Evolutionary conservation across 768 basidiomycete species (phyloP).

Genomic region (Lactarius evosmus): DNA sequence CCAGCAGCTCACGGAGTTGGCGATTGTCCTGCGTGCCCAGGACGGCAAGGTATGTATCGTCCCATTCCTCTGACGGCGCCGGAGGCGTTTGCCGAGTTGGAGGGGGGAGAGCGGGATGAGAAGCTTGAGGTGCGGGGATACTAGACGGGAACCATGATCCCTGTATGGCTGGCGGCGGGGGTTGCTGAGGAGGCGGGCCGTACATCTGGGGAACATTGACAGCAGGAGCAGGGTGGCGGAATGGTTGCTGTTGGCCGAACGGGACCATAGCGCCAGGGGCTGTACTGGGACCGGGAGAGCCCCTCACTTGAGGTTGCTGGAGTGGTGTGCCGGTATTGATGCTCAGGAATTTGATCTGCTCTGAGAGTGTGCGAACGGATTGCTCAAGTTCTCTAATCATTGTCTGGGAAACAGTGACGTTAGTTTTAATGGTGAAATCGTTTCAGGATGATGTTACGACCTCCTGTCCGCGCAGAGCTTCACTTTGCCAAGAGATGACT

Average conservation of each 20-base stretch:
- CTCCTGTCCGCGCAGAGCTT: slow-evolving; percentile 75
- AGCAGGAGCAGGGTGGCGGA: slow-evolving; percentile 41
- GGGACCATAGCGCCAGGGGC: slow-evolving; percentile 9
- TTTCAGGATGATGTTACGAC: slow-evolving; percentile 39
- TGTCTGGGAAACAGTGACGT: slow-evolving; percentile 41
- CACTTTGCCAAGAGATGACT: slow-evolving; percentile 76
- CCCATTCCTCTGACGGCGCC: slow-evolving; percentile 73
- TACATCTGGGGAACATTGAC: slow-evolving; percentile 32
- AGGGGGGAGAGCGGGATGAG: slow-evolving; percentile 71
- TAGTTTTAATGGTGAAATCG: slow-evolving; percentile 21
- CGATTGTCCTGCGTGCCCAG: slow-evolving; percentile 69
- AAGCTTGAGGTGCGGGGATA: slow-evolving; percentile 80
- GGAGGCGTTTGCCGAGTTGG: slow-evolving; percentile 51
- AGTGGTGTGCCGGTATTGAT: slow-evolving; percentile 42
- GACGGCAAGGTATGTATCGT: slow-evolving; percentile 75
- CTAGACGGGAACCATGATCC: slow-evolving; percentile 57
- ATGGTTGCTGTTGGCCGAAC: slow-evolving; percentile 23
- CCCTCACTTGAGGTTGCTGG: slow-evolving; percentile 29
- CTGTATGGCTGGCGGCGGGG: slow-evolving; percentile 31
- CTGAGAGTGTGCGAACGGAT: slow-evolving; percentile 66
- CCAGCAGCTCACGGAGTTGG: slow-evolving; percentile 71
- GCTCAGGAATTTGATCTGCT: slow-evolving; percentile 78
- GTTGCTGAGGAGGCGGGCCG: slow-evolving; percentile 26
- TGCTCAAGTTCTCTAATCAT: slow-evolving; percentile 80
- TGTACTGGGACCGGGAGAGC: slow-evolving; percentile 26